phyloP scores from a whole-genome alignment of 768 basidiomycete species.

The Collybiopsis confluens region DNA sequence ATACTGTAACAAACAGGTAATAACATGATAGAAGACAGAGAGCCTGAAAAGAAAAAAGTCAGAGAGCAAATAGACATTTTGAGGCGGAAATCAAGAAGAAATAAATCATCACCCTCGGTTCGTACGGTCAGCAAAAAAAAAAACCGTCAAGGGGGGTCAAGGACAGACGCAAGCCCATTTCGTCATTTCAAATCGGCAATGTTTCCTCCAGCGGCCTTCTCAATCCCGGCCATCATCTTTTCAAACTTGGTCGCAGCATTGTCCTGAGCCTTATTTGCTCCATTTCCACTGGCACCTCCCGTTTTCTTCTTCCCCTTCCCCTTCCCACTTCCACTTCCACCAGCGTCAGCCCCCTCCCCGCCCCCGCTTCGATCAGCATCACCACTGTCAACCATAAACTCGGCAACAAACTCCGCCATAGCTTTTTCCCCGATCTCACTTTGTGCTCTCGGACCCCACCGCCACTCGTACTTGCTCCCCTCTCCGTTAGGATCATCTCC shows the following conservation, averaged over 20 bases:
- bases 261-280: conserved; percentile 14
- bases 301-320: conserved; percentile 11
- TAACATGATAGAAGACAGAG: no score
- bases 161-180: no score
- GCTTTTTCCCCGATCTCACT: conserved; percentile 80
- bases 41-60: not conserved
- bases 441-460: conserved; percentile 80
- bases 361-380: no score
- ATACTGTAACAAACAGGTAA: no score
- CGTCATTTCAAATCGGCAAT: conserved; percentile 25
- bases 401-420: conserved; percentile 70
- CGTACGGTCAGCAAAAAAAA: no score
- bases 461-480: conserved; percentile 61
- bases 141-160: no score
- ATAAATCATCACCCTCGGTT: no score
- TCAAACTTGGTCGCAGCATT: conserved; percentile 28
- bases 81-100: no score
- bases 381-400: conserved; percentile 82
- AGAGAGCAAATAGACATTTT: not conserved
- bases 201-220: conserved; percentile 60
- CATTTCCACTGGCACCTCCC: conserved; percentile 15
- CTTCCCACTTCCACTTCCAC: conserved; percentile 32
- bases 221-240: conserved; percentile 51
- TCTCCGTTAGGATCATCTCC: conserved; percentile 28
- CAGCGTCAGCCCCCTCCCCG: conserved; percentile 25